Evolutionary conservation across 495 filamentous ascomycete genomes (phyloP).

Genomic region (Neurospora terricola): DNA sequence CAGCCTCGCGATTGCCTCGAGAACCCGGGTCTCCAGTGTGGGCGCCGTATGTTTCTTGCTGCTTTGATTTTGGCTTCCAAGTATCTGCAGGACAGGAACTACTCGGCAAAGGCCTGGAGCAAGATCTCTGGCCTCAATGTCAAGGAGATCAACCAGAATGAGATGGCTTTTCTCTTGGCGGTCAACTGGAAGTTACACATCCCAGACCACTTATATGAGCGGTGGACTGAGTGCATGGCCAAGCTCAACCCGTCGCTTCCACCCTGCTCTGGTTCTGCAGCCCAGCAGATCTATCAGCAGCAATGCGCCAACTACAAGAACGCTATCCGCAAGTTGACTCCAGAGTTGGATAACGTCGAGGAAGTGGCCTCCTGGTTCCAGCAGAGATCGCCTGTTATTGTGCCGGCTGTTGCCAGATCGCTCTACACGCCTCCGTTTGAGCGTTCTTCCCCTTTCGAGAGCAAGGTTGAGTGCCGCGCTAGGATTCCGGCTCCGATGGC

Average conservation of each 20-base stretch:
- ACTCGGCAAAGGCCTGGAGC: slow-evolving; percentile 40
- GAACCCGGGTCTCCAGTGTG: slow-evolving; percentile 83
- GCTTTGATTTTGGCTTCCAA: slow-evolving; percentile 91
- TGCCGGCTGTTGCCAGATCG: slow-evolving; percentile 18
- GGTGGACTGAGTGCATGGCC: slow-evolving; percentile 85
- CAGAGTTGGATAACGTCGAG: slow-evolving; percentile 60
- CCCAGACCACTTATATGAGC: slow-evolving; percentile 74
- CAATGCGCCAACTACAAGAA: slow-evolving; percentile 58
- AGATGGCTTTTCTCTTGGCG: slow-evolving; percentile 82
- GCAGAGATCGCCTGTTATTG: slow-evolving; percentile 16
- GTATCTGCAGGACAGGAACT: slow-evolving; percentile 96
- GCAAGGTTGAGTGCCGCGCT: neutral
- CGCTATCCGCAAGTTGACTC: slow-evolving; percentile 67
- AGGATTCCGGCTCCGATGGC: slow-evolving; percentile 12
- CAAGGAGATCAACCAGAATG: slow-evolving; percentile 89
- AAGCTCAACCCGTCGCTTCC: slow-evolving; percentile 67
- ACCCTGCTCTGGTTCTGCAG: slow-evolving; percentile 44
- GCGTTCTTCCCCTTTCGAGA: slow-evolving; percentile 16
- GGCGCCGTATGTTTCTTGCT: slow-evolving; percentile 93
- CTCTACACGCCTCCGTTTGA: slow-evolving; percentile 23
- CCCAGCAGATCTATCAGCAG: slow-evolving; percentile 27
- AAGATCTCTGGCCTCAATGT: slow-evolving; percentile 26
- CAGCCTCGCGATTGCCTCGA: slow-evolving; percentile 64
- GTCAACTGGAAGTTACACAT: slow-evolving; percentile 95
- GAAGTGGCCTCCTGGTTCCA: slow-evolving; percentile 28